Evolutionary conservation across 352 stramenopile genomes (phyloP).

Genomic region (Globisporangium cylindrosporum): DNA sequence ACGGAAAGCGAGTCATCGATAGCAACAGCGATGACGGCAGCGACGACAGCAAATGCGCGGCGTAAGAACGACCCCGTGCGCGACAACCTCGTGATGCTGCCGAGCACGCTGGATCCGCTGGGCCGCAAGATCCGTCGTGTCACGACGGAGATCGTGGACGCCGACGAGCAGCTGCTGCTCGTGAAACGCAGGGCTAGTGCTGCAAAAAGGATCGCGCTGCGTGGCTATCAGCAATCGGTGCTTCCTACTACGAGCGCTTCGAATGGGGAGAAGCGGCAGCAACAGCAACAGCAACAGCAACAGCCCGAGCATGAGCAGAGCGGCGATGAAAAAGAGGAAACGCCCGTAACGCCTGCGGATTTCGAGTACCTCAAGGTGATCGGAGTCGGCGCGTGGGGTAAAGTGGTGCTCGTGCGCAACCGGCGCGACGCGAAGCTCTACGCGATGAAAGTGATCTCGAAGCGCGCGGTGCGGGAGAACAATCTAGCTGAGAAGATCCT

Average conservation of each 20-base stretch:
- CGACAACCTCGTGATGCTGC: slow-evolving; percentile 49
- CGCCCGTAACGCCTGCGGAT: slow-evolving; percentile 42
- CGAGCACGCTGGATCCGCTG: slow-evolving; percentile 47
- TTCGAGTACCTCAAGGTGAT: slow-evolving; percentile 90
- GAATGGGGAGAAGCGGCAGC: background rate
- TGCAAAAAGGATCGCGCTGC: slow-evolving; percentile 86
- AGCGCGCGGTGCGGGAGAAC: slow-evolving; percentile 48
- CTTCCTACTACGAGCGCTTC: background rate
- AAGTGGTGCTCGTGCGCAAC: slow-evolving; percentile 76
- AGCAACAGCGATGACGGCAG: background rate
- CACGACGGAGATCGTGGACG: slow-evolving; percentile 43
- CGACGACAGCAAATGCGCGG: background rate
- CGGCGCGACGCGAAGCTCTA: slow-evolving; percentile 52
- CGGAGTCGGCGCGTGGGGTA: slow-evolving; percentile 83
- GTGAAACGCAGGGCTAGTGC: slow-evolving; percentile 48
- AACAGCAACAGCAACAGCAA: background rate
- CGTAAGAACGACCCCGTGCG: slow-evolving; percentile 12
- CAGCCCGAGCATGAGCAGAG: background rate
- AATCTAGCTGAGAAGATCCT: slow-evolving; percentile 54
- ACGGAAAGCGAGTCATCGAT: slow-evolving; percentile 25
- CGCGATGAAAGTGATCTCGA: slow-evolving; percentile 80
- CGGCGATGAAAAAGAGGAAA: background rate
- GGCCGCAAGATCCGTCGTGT: slow-evolving; percentile 53
- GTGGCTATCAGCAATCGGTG: slow-evolving; percentile 17
- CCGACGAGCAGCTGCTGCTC: slow-evolving; percentile 51